phyloP scores from a whole-genome alignment of 345 rosid genomes.

The Citrus inodora region DNA sequence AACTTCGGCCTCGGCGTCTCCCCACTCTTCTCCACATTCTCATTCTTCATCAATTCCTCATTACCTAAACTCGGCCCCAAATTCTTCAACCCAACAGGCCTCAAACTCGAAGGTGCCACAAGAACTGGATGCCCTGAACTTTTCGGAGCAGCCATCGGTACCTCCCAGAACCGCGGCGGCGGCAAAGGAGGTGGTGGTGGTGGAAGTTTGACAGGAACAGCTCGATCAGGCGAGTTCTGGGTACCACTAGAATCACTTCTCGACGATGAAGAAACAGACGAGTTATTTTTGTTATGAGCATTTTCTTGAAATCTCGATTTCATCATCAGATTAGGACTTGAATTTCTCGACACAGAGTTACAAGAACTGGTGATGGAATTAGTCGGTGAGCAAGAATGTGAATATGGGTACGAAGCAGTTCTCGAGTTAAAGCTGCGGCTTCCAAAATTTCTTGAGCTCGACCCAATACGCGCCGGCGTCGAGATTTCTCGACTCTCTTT shows the following conservation, averaged over 20 bases:
- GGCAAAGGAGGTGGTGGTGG: conserved; percentile 78
- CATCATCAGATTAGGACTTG: conserved; percentile 35
- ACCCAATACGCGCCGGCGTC: conserved; percentile 22
- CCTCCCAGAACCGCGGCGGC: conserved; percentile 56
- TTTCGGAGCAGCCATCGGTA: conserved; percentile 22
- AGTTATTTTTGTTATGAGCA: not conserved
- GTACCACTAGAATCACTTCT: conserved; percentile 14
- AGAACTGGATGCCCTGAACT: conserved; percentile 37
- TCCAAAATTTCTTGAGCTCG: conserved; percentile 50
- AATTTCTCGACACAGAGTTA: conserved; percentile 35
- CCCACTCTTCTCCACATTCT: conserved; percentile 38
- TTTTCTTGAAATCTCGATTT: conserved; percentile 45
- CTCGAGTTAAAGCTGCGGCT: conserved; percentile 56
- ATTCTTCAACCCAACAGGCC: conserved; percentile 29
- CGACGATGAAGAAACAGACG: conserved; percentile 21
- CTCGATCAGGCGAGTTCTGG: conserved; percentile 19
- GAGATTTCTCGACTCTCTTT: conserved; percentile 39
- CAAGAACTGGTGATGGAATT: conserved; percentile 37
- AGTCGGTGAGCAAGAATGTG: conserved; percentile 50
- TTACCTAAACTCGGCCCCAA: not conserved
- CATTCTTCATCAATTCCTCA: conserved; percentile 24
- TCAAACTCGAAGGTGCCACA: conserved; percentile 35
- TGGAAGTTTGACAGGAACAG: conserved; percentile 45
- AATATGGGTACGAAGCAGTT: conserved; percentile 57
- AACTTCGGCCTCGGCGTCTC: conserved; percentile 62